These are phyloP conservation scores for Emergomyces orientalis DNA, from an alignment of 2,329 filamentous ascomycete species.

Conservation along the genomic window DNA sequence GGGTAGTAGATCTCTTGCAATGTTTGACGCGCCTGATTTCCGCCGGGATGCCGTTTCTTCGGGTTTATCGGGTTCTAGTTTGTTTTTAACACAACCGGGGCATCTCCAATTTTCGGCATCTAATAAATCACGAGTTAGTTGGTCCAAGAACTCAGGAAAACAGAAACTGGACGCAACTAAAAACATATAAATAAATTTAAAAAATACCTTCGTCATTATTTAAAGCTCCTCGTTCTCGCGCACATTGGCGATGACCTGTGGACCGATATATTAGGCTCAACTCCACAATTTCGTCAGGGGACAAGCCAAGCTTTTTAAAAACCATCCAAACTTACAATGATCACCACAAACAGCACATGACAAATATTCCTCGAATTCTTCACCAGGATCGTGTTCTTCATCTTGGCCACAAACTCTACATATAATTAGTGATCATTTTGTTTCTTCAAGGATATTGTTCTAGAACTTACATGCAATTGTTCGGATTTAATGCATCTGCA, in stretches of 20 bases:
- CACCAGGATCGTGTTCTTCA: conserved; percentile 71
- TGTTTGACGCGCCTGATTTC: conserved; percentile 54
- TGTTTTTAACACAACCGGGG: conserved; percentile 43
- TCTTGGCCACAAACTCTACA: conserved; percentile 72
- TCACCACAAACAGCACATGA: conserved; percentile 69
- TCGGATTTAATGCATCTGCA: conserved; percentile 41
- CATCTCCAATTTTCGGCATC: conserved; percentile 55
- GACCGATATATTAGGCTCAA: conserved; percentile 36
- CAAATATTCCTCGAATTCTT: conserved; percentile 71
- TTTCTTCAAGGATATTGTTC: conserved; percentile 12
- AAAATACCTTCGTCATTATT: conserved; percentile 54
- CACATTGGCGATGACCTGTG: conserved; percentile 85
- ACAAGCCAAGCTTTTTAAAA: conserved; percentile 24
- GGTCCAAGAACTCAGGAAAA: not conserved
- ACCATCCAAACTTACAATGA: conserved; percentile 56
- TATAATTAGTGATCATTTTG: conserved; percentile 23
- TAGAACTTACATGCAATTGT: conserved; percentile 53
- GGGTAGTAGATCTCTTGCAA: conserved; percentile 63
- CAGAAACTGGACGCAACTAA: conserved; percentile 10
- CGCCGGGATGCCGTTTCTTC: conserved; percentile 28
- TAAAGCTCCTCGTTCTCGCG: conserved; percentile 59
- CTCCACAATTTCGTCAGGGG: conserved; percentile 18
- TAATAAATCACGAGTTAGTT: conserved; percentile 28
- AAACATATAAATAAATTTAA: not conserved
- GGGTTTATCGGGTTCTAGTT: conserved; percentile 26